These are phyloP conservation scores for Chlamydomonas sp. DNA, from an alignment of 139 green algal genomes.

Conservation along the genomic window DNA sequence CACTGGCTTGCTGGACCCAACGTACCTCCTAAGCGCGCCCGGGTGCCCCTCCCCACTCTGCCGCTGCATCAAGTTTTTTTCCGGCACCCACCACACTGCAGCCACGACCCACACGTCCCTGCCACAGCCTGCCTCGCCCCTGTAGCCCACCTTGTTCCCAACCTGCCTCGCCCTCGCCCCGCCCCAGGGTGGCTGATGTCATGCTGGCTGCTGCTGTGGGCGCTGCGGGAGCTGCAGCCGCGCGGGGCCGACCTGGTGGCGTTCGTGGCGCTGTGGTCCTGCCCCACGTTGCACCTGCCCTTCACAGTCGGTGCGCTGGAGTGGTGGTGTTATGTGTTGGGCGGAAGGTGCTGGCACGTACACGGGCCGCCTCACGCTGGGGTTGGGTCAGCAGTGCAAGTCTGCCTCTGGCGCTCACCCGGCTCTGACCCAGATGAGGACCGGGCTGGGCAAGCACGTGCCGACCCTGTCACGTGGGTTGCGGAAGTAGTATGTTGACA, in stretches of 20 bases:
- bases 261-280: conserved; percentile 29
- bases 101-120: not conserved
- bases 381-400: no score
- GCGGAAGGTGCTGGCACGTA: not conserved
- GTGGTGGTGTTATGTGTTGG: not conserved
- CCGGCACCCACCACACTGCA: no score
- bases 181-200: conserved; percentile 17
- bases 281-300: conserved; percentile 29
- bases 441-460: no score
- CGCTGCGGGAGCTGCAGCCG: not conserved
- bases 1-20: no score
- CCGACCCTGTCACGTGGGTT: no score
- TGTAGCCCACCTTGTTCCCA: not conserved
- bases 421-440: no score
- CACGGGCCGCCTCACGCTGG: no score
- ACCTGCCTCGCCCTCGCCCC: not conserved
- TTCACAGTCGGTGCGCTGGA: conserved; percentile 30
- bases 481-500: no score
- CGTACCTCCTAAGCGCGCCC: no score
- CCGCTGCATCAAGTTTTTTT: no score
- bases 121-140: not conserved
- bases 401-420: no score
- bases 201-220: not conserved
- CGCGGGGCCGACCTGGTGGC: not conserved
- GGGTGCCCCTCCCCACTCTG: no score